Conservation (phyloP, 2,329 filamentous ascomycete species). For the Alternaria dauci region DNA sequence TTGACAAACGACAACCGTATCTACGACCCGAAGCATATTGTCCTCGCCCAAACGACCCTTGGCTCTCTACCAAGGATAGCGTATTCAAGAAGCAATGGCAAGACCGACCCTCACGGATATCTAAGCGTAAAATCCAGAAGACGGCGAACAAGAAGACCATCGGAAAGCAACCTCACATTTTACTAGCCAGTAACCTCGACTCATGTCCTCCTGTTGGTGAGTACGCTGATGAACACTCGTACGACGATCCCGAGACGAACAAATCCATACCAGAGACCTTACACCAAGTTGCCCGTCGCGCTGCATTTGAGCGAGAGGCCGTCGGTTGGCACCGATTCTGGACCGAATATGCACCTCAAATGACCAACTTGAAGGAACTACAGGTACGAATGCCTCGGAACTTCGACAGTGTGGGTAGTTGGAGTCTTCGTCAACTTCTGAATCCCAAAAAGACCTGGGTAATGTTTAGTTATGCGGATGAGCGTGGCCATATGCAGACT, state of each 20-base stretch:
- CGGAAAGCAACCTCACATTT: not conserved
- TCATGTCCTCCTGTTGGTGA: conserved; percentile 23
- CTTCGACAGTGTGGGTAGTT: conserved; percentile 30
- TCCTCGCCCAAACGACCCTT: conserved; percentile 20
- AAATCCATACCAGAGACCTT: conserved; percentile 1
- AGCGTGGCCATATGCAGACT: conserved; percentile 30
- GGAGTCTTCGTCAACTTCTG: conserved; percentile 27
- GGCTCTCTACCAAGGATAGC: conserved; percentile 5
- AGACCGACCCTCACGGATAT: conserved; percentile 3
- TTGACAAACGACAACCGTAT: conserved; percentile 20
- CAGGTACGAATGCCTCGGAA: conserved; percentile 33
- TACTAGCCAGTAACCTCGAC: conserved; percentile 15
- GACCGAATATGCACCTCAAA: conserved; percentile 23
- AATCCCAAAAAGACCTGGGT: conserved; percentile 26
- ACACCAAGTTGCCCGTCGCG: conserved; percentile 23
- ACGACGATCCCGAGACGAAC: conserved; percentile 10
- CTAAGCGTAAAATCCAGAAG: not conserved
- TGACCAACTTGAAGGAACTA: conserved; percentile 25
- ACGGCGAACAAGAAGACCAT: conserved; percentile 4
- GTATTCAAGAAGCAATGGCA: conserved; percentile 12
- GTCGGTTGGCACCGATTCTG: conserved; percentile 40
- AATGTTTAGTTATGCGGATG: conserved; percentile 27
- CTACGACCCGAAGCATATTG: conserved; percentile 12
- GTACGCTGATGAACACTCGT: conserved; percentile 9
- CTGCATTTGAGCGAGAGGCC: conserved; percentile 33